phyloP scores from a whole-genome alignment of 805 yeast species.

The Yamadazyma nakazawae region DNA sequence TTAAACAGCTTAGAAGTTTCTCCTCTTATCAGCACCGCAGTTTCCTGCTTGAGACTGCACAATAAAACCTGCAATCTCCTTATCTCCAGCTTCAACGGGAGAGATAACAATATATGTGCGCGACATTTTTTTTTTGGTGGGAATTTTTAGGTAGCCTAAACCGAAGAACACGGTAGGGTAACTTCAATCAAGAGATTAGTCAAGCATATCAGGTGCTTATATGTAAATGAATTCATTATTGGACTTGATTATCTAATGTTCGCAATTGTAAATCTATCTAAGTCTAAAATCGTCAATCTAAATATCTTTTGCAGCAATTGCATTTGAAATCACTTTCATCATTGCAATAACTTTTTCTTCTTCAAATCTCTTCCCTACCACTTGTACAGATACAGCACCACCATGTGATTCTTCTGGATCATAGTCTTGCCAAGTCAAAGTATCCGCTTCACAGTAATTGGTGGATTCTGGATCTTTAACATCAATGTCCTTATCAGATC shows the following conservation, averaged over 20 bases:
- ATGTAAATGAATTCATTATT: too few species aligned
- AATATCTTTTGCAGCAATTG: slow-evolving; percentile 16
- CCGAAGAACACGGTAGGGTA: too few species aligned
- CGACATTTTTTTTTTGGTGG: background rate
- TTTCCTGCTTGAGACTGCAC: background rate
- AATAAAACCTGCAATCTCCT: background rate
- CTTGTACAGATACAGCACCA: slow-evolving; percentile 55
- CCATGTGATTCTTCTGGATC: slow-evolving; percentile 46
- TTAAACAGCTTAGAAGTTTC: too few species aligned
- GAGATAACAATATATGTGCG: background rate
- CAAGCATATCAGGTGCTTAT: too few species aligned
- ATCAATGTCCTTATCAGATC: slow-evolving; percentile 45
- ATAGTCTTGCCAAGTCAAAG: slow-evolving; percentile 46
- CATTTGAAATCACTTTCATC: slow-evolving; percentile 34
- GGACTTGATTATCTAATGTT: too few species aligned
- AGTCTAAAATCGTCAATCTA: background rate
- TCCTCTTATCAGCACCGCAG: background rate
- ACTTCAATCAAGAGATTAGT: too few species aligned
- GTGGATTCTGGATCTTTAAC: slow-evolving; percentile 23
- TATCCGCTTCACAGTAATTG: slow-evolving; percentile 46
- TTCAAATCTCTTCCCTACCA: slow-evolving; percentile 50
- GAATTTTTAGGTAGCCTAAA: too few species aligned
- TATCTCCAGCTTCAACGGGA: background rate
- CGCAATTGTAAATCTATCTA: too few species aligned
- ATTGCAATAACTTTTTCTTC: slow-evolving; percentile 57